Conservation (phyloP, 192 early-diverging fungal species). For the Entomortierella lignicola region DNA sequence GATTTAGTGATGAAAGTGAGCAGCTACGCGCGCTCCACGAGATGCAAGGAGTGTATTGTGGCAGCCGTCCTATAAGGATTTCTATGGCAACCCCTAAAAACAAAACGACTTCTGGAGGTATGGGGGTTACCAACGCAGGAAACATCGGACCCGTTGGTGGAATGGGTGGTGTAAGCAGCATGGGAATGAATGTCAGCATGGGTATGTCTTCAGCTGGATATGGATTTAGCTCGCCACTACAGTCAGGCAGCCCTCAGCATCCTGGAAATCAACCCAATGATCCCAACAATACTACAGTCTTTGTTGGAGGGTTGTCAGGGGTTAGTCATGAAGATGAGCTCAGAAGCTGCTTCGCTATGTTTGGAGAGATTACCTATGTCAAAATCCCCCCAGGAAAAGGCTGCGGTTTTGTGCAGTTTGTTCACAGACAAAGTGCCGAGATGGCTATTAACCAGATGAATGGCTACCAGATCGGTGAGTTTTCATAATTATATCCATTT, state of each 20-base stretch:
- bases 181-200: slow-evolving; percentile 40
- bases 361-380: slow-evolving; percentile 93
- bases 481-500: neutral
- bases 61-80: slow-evolving; percentile 91
- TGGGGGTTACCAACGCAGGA: slow-evolving; percentile 60
- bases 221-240: slow-evolving; percentile 48
- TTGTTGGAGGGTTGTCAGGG: slow-evolving; percentile 92
- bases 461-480: slow-evolving; percentile 81
- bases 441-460: slow-evolving; percentile 92
- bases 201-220: slow-evolving; percentile 30
- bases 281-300: slow-evolving; percentile 96
- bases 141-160: slow-evolving; percentile 14
- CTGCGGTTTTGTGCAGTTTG: slow-evolving; percentile 96
- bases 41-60: slow-evolving; percentile 88
- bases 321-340: slow-evolving; percentile 91
- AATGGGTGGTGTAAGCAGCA: slow-evolving; percentile 15
- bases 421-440: slow-evolving; percentile 85
- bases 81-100: slow-evolving; percentile 93
- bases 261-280: slow-evolving; percentile 67
- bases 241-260: slow-evolving; percentile 50
- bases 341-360: slow-evolving; percentile 78
- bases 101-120: slow-evolving; percentile 80
- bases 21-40: slow-evolving; percentile 89
- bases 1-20: slow-evolving; percentile 89
- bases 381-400: slow-evolving; percentile 96